Percentiles rank a stretch among this genome's conserved stretches.
Conservation (phyloP, 1,139 yeast species). For the Pichia sp. region DNA sequence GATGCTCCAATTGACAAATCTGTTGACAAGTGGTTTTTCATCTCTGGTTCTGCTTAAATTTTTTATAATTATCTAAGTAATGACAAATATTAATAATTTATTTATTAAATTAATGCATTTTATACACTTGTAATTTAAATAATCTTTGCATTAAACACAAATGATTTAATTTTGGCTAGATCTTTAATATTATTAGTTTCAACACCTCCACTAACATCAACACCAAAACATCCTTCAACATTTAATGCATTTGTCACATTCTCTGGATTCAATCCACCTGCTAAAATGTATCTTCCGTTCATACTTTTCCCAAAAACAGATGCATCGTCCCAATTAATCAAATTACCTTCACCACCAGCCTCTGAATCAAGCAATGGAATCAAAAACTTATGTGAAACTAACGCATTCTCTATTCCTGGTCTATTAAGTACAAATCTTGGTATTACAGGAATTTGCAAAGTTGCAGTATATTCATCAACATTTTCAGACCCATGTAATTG, state of each 20-base stretch:
- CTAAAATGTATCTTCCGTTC: conserved; percentile 57
- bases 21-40: conserved; percentile 98
- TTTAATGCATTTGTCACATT: conserved; percentile 54
- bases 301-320: conserved; percentile 32
- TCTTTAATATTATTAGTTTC: conserved; percentile 77
- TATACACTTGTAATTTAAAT: not conserved
- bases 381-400: conserved; percentile 36
- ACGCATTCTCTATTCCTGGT: conserved; percentile 23
- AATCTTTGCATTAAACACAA: conserved; percentile 46
- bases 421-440: conserved; percentile 68
- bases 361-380: conserved; percentile 78
- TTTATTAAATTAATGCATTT: not conserved
- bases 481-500: conserved; percentile 89
- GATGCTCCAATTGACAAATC: conserved; percentile 97
- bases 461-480: conserved; percentile 42
- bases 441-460: conserved; percentile 49
- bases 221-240: conserved; percentile 62
- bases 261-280: conserved; percentile 81
- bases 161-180: conserved; percentile 47
- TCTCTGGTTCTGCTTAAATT: conserved; percentile 69
- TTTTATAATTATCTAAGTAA: not conserved
- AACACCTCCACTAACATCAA: conserved; percentile 94
- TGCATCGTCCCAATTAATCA: conserved; percentile 63
- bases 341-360: conserved; percentile 84
- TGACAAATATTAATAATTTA: too few species aligned